Conservation (phyloP, 305 asterid genomes). For the Fraxinus ornus region DNA sequence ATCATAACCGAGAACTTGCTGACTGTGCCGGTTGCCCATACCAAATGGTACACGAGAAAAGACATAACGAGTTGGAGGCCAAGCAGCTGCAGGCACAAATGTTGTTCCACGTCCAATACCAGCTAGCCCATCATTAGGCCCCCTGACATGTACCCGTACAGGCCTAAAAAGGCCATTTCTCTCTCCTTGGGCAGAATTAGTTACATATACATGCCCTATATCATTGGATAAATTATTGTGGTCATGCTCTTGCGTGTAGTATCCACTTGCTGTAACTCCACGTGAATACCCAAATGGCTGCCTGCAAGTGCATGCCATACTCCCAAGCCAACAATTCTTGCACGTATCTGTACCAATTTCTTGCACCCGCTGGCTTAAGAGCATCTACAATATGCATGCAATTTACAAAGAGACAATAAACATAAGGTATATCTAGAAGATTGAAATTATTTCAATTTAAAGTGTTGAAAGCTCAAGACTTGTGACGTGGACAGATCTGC, state of each 20-base stretch:
- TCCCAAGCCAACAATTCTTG: slow-evolving; percentile 72
- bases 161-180: slow-evolving; percentile 79
- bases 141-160: slow-evolving; percentile 79
- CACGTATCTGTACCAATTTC: slow-evolving; percentile 88
- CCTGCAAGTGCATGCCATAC: slow-evolving; percentile 73
- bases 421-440: slow-evolving; percentile 11
- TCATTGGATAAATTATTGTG: slow-evolving; percentile 53
- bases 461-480: slow-evolving; percentile 4
- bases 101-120: slow-evolving; percentile 92
- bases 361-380: slow-evolving; percentile 89
- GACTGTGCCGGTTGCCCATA: slow-evolving; percentile 77
- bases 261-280: slow-evolving; percentile 60
- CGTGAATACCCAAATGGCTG: slow-evolving; percentile 68
- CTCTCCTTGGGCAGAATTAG: slow-evolving; percentile 76
- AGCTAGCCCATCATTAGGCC: slow-evolving; percentile 87
- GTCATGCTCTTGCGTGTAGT: slow-evolving; percentile 71
- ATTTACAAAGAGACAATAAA: slow-evolving; percentile 14
- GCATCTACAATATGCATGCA: slow-evolving; percentile 57
- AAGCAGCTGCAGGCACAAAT: slow-evolving; percentile 75
- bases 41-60: slow-evolving; percentile 97
- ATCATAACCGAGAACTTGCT: slow-evolving; percentile 71
- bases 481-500: neutral
- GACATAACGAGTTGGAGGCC: slow-evolving; percentile 97
- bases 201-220: slow-evolving; percentile 63
- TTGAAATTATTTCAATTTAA: slow-evolving; percentile 9